These are phyloP conservation scores for Vitis labrusca DNA, from an alignment of 164 flowering plant genomes.

Conservation along the genomic window DNA sequence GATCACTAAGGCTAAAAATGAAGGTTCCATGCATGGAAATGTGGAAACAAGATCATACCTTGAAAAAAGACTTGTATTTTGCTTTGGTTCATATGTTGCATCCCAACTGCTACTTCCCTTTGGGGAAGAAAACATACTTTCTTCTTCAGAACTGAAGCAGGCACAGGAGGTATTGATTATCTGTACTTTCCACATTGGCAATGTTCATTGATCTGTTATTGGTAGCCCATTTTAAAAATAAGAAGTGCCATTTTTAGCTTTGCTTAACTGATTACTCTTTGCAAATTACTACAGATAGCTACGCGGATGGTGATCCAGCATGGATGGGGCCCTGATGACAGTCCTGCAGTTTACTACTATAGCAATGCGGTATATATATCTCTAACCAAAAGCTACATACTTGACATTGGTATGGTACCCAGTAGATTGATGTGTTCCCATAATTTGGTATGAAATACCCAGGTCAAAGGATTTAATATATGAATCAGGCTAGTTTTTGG, in stretches of 20 bases:
- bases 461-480: background rate
- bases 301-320: constrained; percentile 93
- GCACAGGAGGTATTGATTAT: constrained; percentile 74
- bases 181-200: background rate
- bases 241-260: background rate
- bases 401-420: background rate
- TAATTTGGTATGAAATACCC: background rate
- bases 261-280: constrained; percentile 12
- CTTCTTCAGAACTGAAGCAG: constrained; percentile 69
- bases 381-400: background rate
- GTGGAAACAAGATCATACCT: constrained; percentile 82
- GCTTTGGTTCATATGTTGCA: constrained; percentile 92
- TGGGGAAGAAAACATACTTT: constrained; percentile 88
- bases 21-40: constrained; percentile 68
- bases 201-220: background rate
- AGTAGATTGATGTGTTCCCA: background rate
- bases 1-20: constrained; percentile 71
- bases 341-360: constrained; percentile 69
- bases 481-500: background rate
- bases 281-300: constrained; percentile 63
- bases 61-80: constrained; percentile 93
- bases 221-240: background rate
- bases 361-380: constrained; percentile 62
- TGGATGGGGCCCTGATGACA: constrained; percentile 98
- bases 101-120: constrained; percentile 84